These are phyloP conservation scores for Globisporangium canariense DNA, from an alignment of 352 stramenopile genomes.

Conservation along the genomic window DNA sequence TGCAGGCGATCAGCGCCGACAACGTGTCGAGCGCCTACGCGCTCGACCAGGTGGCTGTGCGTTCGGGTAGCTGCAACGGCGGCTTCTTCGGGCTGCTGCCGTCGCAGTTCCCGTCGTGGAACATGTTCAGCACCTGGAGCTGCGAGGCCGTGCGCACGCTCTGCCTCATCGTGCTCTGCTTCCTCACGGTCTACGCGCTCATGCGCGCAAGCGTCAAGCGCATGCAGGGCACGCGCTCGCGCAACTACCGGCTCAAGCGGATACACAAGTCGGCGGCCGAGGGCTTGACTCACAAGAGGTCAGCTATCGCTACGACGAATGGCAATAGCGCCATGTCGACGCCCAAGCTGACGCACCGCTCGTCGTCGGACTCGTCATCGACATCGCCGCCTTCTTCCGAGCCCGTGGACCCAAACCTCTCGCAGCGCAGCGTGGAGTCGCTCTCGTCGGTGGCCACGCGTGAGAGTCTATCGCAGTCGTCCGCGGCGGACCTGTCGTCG, in stretches of 20 bases:
- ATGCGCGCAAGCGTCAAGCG: neutral
- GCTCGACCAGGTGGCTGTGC: neutral
- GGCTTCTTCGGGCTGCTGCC: neutral
- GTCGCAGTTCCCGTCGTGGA: neutral
- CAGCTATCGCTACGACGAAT: neutral
- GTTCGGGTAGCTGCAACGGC: neutral
- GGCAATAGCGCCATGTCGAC: neutral
- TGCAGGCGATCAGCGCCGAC: neutral
- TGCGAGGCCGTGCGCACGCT: neutral
- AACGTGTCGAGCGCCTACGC: neutral
- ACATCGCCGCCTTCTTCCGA: neutral
- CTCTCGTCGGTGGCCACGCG: neutral
- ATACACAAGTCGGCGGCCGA: neutral
- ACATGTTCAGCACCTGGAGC: neutral
- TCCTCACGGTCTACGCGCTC: neutral
- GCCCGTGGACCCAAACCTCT: neutral
- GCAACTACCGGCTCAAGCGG: neutral
- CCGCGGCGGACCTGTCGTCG: neutral
- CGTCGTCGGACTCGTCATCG: neutral
- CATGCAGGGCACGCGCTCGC: neutral
- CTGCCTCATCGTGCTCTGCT: neutral
- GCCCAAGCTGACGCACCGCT: neutral
- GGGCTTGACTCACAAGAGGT: neutral
- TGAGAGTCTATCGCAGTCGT: neutral
- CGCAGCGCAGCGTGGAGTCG: neutral